Base-by-base conservation (phyloP, 768 basidiomycete species). In the Trametes punicea region DNA sequence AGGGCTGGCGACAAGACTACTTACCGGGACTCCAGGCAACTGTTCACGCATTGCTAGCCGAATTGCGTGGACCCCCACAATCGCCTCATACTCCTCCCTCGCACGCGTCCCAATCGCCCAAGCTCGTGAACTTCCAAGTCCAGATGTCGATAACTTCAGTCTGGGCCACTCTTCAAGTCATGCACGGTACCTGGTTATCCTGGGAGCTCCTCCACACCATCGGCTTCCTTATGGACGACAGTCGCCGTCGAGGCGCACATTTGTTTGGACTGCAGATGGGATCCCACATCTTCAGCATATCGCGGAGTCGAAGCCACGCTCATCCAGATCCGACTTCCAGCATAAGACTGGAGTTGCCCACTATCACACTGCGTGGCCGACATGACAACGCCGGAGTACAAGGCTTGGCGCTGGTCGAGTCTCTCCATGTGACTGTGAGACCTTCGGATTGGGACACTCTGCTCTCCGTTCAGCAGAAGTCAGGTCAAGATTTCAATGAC, bases 401-500 rank as follows among this genome's bases (percentile, higher is more conserved):
- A 38, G 72, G 82, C 6, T 68, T 87, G 21, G 79, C 80, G 3
- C 71, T 86, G 26, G 70, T 94, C 38, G 88, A 90, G 9, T 81
- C 82, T 52, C 79, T 93, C 60, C 78, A 85, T 33, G 71, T 90
- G 55, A 86, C 81, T 65, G 77, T 94, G 55, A 92, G 89, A 64
- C 88, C 90, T 4, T 81, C 83, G 0, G 85, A 93, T 63, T 86
- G 90, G 83, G 93, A 95, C 65, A 89, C 87, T 4, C 69, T 93
- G 3, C 77, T 94, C 2, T 81, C 81, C 4, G 87, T 95, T 8
- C 92, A 93, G 65, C 88, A 90, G 60, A 93, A 93, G 65, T 93
- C 93, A 55, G 92, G 90, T 6, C 86, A 88, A 64, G 92, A 94
- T 70, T 89, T 93, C 70, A 87, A 88, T 60, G 92, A 94, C 56